phyloP scores from a whole-genome alignment of 306 rosid genomes.

The Gastrolobium bilobum region DNA sequence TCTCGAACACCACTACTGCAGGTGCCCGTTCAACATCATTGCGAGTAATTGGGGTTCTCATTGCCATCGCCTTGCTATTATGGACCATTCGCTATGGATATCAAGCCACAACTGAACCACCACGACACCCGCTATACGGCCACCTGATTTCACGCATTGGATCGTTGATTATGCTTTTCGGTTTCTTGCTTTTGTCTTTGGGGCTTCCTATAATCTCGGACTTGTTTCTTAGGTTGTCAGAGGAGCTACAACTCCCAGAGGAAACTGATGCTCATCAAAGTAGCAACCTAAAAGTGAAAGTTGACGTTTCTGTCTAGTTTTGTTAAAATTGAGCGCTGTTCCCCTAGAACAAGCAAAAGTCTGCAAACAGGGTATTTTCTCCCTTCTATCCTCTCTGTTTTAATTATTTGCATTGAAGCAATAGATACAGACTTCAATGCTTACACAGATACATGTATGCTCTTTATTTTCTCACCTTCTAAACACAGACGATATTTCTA shows the following conservation, averaged over 20 bases:
- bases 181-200: slow-evolving; percentile 57
- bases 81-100: slow-evolving; percentile 55
- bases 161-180: slow-evolving; percentile 58
- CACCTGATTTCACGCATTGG: slow-evolving; percentile 58
- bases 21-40: slow-evolving; percentile 43
- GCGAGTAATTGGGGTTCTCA: slow-evolving; percentile 45
- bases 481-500: neutral
- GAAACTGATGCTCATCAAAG: slow-evolving; percentile 44
- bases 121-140: slow-evolving; percentile 6
- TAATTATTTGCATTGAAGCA: slow-evolving; percentile 9
- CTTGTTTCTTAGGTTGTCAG: slow-evolving; percentile 57
- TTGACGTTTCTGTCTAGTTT: slow-evolving; percentile 18
- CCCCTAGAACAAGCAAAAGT: neutral
- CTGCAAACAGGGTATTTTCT: slow-evolving; percentile 13
- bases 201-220: slow-evolving; percentile 68
- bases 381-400: slow-evolving; percentile 10
- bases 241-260: slow-evolving; percentile 54
- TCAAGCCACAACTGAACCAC: slow-evolving; percentile 48
- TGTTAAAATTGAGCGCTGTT: neutral
- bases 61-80: slow-evolving; percentile 50
- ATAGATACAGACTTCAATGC: slow-evolving; percentile 4
- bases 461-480: slow-evolving; percentile 1
- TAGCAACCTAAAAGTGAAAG: slow-evolving; percentile 34
- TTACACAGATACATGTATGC: neutral
- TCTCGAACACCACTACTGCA: neutral